These are phyloP conservation scores for Cystobasidium pallidum DNA, from an alignment of 1,284 basidiomycete species.

Conservation along the genomic window DNA sequence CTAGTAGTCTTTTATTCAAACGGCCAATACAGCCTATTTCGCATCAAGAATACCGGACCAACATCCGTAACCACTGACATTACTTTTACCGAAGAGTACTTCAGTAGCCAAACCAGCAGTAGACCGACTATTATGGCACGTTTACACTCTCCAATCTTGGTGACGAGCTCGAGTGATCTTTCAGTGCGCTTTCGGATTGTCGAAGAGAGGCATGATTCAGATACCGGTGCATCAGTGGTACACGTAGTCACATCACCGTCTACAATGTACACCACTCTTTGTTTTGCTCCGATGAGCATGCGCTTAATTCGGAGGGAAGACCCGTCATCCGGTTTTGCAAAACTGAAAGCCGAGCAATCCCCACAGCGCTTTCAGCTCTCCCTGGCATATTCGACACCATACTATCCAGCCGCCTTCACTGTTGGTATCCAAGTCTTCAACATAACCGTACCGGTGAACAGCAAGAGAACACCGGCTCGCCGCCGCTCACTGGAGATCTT, in stretches of 20 bases:
- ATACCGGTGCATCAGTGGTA: slow-evolving; percentile 18
- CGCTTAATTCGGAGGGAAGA: not conserved
- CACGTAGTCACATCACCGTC: slow-evolving; percentile 50
- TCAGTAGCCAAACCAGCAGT: slow-evolving; percentile 8
- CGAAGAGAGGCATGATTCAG: not conserved
- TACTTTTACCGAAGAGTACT: slow-evolving; percentile 6
- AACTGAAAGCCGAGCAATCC: slow-evolving; percentile 1
- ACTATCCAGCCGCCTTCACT: slow-evolving; percentile 53
- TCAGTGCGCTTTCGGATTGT: slow-evolving; percentile 50
- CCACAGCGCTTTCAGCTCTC: slow-evolving; percentile 49
- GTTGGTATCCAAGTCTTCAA: slow-evolving; percentile 54
- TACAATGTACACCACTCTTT: slow-evolving; percentile 39
- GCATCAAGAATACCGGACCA: slow-evolving; percentile 44
- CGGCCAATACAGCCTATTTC: slow-evolving; percentile 53
- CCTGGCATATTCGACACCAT: slow-evolving; percentile 54
- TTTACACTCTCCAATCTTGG: slow-evolving; percentile 52
- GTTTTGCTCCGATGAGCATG: slow-evolving; percentile 30
- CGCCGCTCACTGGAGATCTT: slow-evolving; percentile 8
- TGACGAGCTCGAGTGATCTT: slow-evolving; percentile 53
- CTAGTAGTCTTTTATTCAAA: slow-evolving; percentile 53
- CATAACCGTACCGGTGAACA: slow-evolving; percentile 42
- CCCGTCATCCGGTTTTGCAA: not conserved
- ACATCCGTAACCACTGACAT: slow-evolving; percentile 22
- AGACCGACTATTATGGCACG: slow-evolving; percentile 47
- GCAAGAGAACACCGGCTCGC: not conserved